Base-by-base conservation (phyloP, 495 filamentous ascomycete species). In the Aspergillus funiculosus region DNA sequence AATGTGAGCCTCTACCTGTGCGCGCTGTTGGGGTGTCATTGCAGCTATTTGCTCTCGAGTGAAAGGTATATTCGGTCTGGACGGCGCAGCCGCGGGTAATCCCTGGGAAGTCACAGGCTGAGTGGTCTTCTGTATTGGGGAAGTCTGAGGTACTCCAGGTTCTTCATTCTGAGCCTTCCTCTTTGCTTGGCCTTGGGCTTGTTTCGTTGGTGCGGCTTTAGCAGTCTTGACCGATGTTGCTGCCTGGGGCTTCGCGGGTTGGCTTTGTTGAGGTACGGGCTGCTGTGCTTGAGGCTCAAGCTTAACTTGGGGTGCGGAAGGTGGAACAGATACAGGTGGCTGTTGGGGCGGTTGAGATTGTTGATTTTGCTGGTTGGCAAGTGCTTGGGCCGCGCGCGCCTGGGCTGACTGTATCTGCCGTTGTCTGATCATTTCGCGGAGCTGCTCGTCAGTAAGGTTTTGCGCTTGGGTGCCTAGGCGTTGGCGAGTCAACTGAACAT, bases 151-250 rank as follows among this genome's bases (percentile, higher is more conserved):
- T 47, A 86, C 84, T 11, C 70, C 60, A 6, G 73, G 56, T 56
- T 89, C 85, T 45, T 89, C 86, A 29, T 72, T 73, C 44, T 66
- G 76, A 6, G 76, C 57, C 41, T 82, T 76, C 62, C 86, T 87
- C 51, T 70, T 73, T 22, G 59, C 26, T 67, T 55, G 22, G 53
- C 62, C 53, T 60, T 75, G 28, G 3, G 40, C 26, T 6, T 43
- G 40, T 34, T 43, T 43, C 1, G 28, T 64, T 6, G 48, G 42
- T 38, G 58, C 22, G 4, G 40, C 56, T 36, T 65, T 70, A 2
- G 51, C 45, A 11, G 28, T 46, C 38, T 69, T 70, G 1, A 39
- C 54, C 34, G 53, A 18, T 14, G 48, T 17, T 43, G 40, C 58
- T 44, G 57, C 19, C 42, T 57, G 56, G 9, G 53, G 32, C 48